Conservation (phyloP, 805 yeast species). For the Candida ovalis region DNA sequence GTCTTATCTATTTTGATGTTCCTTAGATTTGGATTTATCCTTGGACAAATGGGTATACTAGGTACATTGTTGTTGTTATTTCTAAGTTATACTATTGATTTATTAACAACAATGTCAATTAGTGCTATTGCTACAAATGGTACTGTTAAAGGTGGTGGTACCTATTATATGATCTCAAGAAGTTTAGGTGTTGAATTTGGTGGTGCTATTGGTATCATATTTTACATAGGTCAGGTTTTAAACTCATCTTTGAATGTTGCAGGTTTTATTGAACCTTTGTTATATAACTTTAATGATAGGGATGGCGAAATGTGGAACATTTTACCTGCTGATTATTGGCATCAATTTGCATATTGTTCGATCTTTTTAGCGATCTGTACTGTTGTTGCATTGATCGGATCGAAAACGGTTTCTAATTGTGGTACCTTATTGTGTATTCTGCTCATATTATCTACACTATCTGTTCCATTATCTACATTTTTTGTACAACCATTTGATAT, state of each 20-base stretch:
- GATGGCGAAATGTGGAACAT: constrained; percentile 53
- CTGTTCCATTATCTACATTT: constrained; percentile 77
- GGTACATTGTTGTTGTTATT: constrained; percentile 69
- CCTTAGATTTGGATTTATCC: constrained; percentile 87
- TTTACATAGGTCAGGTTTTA: constrained; percentile 89
- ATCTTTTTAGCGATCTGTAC: constrained; percentile 67
- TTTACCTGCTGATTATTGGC: constrained; percentile 64
- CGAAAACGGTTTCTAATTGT: constrained; percentile 75
- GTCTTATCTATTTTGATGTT: constrained; percentile 94
- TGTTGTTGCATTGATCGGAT: constrained; percentile 73
- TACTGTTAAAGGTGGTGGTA: constrained; percentile 97
- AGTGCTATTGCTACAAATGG: constrained; percentile 98
- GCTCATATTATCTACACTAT: constrained; percentile 65
- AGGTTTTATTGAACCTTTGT: constrained; percentile 88
- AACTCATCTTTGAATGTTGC: constrained; percentile 92
- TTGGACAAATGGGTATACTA: constrained; percentile 89
- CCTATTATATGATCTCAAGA: constrained; percentile 94
- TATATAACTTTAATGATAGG: constrained; percentile 67
- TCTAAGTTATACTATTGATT: constrained; percentile 74
- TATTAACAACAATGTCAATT: constrained; percentile 82
- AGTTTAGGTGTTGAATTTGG: constrained; percentile 98
- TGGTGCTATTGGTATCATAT: constrained; percentile 93
- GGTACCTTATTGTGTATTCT: constrained; percentile 71
- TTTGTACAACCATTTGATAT: constrained; percentile 59
- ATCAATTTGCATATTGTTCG: constrained; percentile 70